Conservation (phyloP, 805 yeast species). For the Tetrapisispora namnaoensis region DNA sequence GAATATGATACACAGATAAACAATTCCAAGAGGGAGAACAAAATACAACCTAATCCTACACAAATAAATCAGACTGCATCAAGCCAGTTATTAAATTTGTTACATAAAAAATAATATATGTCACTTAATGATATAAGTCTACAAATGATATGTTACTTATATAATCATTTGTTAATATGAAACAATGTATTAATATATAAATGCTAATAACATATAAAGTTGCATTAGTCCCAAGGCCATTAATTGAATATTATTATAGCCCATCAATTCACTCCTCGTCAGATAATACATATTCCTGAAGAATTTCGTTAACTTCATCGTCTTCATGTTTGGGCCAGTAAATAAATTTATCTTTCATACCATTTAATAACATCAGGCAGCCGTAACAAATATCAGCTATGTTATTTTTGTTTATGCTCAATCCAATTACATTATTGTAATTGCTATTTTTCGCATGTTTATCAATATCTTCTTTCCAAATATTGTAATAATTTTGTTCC, state of each 20-base stretch:
- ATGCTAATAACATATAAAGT: background rate
- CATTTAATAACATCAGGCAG: constrained; percentile 55
- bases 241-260: background rate
- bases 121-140: background rate
- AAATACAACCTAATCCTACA: background rate
- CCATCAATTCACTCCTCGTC: constrained; percentile 26
- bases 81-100: constrained; percentile 19
- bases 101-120: constrained; percentile 10
- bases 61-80: constrained; percentile 9
- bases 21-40: background rate
- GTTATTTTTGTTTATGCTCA: constrained; percentile 13
- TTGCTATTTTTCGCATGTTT: background rate
- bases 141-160: background rate
- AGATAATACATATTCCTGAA: constrained; percentile 40
- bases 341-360: constrained; percentile 29
- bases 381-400: constrained; percentile 57
- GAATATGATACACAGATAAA: background rate
- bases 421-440: constrained; percentile 11
- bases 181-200: background rate
- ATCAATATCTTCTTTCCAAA: constrained; percentile 21
- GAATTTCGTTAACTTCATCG: constrained; percentile 28
- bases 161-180: background rate
- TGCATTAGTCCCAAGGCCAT: no score
- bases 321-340: constrained; percentile 31
- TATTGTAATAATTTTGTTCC: constrained; percentile 31